Conservation (phyloP, 106 monocot species). For the Dioscorea zingiberensis region DNA sequence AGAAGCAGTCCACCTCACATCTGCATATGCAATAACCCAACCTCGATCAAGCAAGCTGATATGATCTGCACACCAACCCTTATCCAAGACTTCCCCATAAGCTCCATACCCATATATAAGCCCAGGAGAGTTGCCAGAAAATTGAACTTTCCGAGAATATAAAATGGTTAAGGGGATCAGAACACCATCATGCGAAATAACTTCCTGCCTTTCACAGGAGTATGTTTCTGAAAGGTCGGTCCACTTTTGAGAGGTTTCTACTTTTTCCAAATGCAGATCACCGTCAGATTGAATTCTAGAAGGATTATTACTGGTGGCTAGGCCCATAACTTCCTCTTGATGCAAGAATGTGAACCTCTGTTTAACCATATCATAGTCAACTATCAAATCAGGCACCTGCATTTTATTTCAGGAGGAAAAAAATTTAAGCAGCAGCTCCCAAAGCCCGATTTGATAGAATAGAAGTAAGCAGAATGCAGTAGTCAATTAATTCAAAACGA, state of each 20-base stretch:
- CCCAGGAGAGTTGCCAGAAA: constrained; percentile 51
- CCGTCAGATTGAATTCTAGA: constrained; percentile 5
- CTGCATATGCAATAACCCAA: constrained; percentile 95
- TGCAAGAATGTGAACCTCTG: constrained; percentile 50
- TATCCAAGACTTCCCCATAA: constrained; percentile 89
- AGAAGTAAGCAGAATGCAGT: too few relatives aligned
- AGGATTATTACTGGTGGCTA: constrained; percentile 11
- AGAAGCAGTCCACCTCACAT: constrained; percentile 73
- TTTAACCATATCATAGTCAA: constrained; percentile 77
- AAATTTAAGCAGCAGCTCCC: not conserved
- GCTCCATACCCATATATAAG: constrained; percentile 92
- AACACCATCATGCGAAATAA: constrained; percentile 69
- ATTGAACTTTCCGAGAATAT: constrained; percentile 37
- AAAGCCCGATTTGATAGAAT: too few relatives aligned
- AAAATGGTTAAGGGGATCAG: constrained; percentile 72
- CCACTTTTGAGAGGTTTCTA: constrained; percentile 34
- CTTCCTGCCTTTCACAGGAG: constrained; percentile 64
- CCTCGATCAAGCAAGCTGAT: constrained; percentile 77
- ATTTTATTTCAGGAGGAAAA: constrained; percentile 14
- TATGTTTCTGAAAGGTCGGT: constrained; percentile 48
- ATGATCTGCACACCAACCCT: constrained; percentile 75
- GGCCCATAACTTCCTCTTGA: constrained; percentile 64
- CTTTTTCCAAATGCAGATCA: constrained; percentile 10
- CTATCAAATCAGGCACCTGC: constrained; percentile 84
- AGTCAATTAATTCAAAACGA: too few relatives aligned